Percentiles rank a stretch among this genome's conserved stretches.
phyloP scores from a whole-genome alignment of 176 grass and related monocot genomes.

The Rhynchospora tenuis region DNA sequence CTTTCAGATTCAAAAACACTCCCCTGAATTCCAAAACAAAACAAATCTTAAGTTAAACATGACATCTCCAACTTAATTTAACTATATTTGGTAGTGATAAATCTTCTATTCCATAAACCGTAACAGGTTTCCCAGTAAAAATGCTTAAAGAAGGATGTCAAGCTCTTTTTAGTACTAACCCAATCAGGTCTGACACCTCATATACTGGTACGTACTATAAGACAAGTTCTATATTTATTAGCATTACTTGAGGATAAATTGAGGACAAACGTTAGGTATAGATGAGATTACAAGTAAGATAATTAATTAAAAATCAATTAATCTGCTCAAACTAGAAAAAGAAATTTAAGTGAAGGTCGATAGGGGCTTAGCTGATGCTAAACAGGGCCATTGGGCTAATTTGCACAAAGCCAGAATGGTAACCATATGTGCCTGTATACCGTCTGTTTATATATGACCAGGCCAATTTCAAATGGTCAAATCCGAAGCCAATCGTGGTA shows the following conservation, averaged over 20 bases:
- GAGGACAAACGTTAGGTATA: background rate
- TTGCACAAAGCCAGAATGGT: background rate
- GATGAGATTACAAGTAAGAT: background rate
- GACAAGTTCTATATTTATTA: background rate
- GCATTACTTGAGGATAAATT: background rate
- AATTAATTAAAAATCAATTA: background rate
- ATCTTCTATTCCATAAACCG: background rate
- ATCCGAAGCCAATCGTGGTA: too few species aligned
- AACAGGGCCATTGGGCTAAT: background rate
- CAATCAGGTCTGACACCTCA: background rate
- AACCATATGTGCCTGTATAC: too few species aligned
- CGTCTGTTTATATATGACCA: too few species aligned
- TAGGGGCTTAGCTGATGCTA: background rate
- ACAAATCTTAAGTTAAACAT: background rate
- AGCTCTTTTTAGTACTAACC: background rate
- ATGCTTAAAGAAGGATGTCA: background rate
- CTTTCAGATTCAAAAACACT: constrained; percentile 79
- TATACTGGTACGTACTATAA: background rate
- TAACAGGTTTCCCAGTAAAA: background rate
- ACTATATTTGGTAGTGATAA: background rate
- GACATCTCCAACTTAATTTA: background rate
- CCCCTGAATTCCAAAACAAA: constrained; percentile 40
- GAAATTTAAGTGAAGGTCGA: background rate
- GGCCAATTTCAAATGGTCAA: too few species aligned
- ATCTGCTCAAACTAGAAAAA: background rate